A percentile compares a stretch with the other conserved stretches of the same genome.
Conservation (phyloP, 352 stramenopile genomes). For the Phytopythium vexans region DNA sequence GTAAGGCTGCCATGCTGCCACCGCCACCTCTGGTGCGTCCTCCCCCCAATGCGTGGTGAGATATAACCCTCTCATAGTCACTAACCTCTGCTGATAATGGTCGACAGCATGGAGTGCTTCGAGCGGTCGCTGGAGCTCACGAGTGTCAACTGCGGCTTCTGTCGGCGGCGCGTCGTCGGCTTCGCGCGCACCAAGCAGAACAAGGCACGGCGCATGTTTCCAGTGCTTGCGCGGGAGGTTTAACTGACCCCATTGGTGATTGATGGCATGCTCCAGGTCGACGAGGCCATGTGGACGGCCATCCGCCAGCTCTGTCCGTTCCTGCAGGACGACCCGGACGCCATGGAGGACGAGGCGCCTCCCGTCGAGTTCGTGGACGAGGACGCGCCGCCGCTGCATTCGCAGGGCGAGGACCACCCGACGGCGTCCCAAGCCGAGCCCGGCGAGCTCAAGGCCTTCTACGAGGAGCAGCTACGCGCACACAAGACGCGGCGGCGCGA, state of each 20-base stretch:
- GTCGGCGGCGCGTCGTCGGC: conserved; percentile 67
- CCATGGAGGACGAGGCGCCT: conserved; percentile 15
- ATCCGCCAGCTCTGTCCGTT: conserved; percentile 55
- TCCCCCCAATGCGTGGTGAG: no score
- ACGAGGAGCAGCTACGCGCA: conserved; percentile 32
- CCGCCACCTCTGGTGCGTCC: conserved; percentile 59
- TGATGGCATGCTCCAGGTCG: conserved; percentile 13
- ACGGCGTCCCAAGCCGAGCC: conserved; percentile 8
- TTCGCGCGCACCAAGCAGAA: conserved; percentile 74
- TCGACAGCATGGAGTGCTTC: conserved; percentile 55
- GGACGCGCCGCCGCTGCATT: conserved; percentile 31
- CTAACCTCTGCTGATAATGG: conserved; percentile 8
- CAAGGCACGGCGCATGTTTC: conserved; percentile 21
- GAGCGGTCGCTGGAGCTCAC: conserved; percentile 71
- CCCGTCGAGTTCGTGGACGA: conserved; percentile 51
- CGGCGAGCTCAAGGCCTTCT: conserved; percentile 37
- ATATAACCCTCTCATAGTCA: no score
- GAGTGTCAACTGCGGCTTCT: conserved; percentile 79
- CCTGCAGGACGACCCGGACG: conserved; percentile 19
- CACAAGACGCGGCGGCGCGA: conserved; percentile 27
- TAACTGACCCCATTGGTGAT: conserved; percentile 5
- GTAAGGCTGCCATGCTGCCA: conserved; percentile 72
- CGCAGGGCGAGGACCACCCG: conserved; percentile 16
- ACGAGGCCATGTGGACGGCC: conserved; percentile 53
- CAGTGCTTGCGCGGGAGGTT: neutral